Conservation (phyloP, 164 flowering plant species). For the Dillenia suffruticosa region DNA sequence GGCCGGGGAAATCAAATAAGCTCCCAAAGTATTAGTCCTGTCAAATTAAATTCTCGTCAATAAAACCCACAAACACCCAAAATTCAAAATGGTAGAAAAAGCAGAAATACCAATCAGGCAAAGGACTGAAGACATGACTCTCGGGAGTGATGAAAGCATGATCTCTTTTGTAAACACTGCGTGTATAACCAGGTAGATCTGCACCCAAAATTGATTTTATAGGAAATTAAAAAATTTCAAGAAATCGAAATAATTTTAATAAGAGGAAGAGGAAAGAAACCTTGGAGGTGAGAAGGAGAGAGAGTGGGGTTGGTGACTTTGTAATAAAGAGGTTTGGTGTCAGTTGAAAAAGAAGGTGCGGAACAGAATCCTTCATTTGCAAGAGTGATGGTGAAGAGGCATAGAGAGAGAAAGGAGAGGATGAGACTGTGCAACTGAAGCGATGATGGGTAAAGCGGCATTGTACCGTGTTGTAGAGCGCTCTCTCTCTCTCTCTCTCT, state of each 20-base stretch:
- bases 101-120: constrained; percentile 74
- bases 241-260: background rate
- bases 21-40: constrained; percentile 85
- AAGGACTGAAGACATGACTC: constrained; percentile 90
- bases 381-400: background rate
- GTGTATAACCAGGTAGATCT: constrained; percentile 97
- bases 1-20: constrained; percentile 84
- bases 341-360: constrained; percentile 29
- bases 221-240: background rate
- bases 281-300: constrained; percentile 79
- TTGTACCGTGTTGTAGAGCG: too few relatives aligned
- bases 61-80: background rate
- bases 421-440: background rate
- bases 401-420: background rate
- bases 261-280: constrained; percentile 21
- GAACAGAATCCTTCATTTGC: constrained; percentile 70
- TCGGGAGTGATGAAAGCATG: constrained; percentile 95
- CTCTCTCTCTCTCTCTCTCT: too few relatives aligned
- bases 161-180: constrained; percentile 81
- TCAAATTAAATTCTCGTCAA: constrained; percentile 14
- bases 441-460: background rate
- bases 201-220: constrained; percentile 6
- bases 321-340: constrained; percentile 48
- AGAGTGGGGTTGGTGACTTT: constrained; percentile 90
- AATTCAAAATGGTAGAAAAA: background rate